phyloP scores from a whole-genome alignment of 164 flowering plant genomes.

The Liriodendron chinense region DNA sequence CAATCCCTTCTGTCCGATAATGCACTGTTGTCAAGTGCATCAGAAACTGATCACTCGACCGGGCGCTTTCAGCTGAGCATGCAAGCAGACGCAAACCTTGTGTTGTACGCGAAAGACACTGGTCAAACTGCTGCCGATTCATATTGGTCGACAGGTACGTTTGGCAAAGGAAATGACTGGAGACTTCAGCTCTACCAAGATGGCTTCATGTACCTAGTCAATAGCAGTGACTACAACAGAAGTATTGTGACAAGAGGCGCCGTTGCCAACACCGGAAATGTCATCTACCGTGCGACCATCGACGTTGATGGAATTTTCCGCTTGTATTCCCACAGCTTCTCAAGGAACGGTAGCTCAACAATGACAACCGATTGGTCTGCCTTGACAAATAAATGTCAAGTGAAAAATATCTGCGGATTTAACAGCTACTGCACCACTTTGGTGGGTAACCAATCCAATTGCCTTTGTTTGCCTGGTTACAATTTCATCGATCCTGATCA shows the following conservation, averaged over 20 bases:
- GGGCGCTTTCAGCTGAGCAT: constrained; percentile 1
- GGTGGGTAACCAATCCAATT: not conserved
- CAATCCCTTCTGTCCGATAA: not conserved
- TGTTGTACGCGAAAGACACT: not conserved
- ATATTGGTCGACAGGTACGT: not conserved
- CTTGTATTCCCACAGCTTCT: not conserved
- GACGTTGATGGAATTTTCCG: constrained; percentile 14
- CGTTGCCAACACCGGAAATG: not conserved
- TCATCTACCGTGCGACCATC: constrained; percentile 1
- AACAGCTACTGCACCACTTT: not conserved
- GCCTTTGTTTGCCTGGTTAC: not conserved
- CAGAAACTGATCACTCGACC: not conserved
- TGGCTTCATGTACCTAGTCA: constrained; percentile 2
- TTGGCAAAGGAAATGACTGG: not conserved
- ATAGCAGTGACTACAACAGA: not conserved
- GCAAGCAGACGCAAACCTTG: constrained; percentile 8
- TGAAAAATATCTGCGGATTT: constrained; percentile 17
- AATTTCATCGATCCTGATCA: not conserved
- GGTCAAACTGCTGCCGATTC: not conserved
- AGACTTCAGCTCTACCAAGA: not conserved
- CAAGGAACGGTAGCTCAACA: not conserved
- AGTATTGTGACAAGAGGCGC: no score
- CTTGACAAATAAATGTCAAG: not conserved
- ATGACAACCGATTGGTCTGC: not conserved
- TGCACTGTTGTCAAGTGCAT: not conserved